Percentiles rank a stretch among this genome's conserved stretches.
phyloP scores from a whole-genome alignment of 1,139 yeast genomes.

The Hemisphaericaspora xylofermentans region DNA sequence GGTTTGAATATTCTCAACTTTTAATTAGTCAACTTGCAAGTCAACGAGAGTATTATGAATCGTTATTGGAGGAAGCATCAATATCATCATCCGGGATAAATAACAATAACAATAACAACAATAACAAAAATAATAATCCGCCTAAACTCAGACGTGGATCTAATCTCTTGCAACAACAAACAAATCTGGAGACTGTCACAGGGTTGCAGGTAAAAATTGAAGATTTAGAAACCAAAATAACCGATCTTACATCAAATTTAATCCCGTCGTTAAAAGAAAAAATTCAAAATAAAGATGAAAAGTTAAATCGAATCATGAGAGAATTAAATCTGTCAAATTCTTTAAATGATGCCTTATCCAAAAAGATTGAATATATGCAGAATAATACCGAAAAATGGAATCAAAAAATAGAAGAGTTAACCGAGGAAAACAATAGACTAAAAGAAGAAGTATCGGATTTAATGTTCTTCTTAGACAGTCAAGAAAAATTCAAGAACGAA shows the following conservation, averaged over 20 bases:
- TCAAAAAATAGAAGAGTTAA: slow-evolving; percentile 21
- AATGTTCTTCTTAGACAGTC: slow-evolving; percentile 78
- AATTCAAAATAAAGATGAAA: slow-evolving; percentile 31
- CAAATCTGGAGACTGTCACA: slow-evolving; percentile 10
- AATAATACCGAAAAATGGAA: slow-evolving; percentile 34
- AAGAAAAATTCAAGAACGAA: slow-evolving; percentile 67
- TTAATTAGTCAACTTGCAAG: slow-evolving; percentile 80
- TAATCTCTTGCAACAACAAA: slow-evolving; percentile 8
- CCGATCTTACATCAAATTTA: slow-evolving; percentile 24
- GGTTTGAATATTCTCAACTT: slow-evolving; percentile 77
- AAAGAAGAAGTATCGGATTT: slow-evolving; percentile 74
- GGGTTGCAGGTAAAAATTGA: slow-evolving; percentile 38
- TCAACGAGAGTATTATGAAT: slow-evolving; percentile 85
- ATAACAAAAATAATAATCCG: too few species aligned
- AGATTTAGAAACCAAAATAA: slow-evolving; percentile 25
- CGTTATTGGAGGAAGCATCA: slow-evolving; percentile 50
- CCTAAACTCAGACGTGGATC: slow-evolving; percentile 23
- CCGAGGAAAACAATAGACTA: slow-evolving; percentile 49
- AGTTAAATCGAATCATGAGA: slow-evolving; percentile 28
- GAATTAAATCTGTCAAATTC: slow-evolving; percentile 37
- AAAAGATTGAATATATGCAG: slow-evolving; percentile 53
- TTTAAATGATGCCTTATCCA: slow-evolving; percentile 55
- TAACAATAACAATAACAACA: too few species aligned
- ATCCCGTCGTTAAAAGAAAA: slow-evolving; percentile 37
- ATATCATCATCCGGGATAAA: too few species aligned